Base-by-base conservation (phyloP, 352 stramenopile genomes). In the Globisporangium viniferum region DNA sequence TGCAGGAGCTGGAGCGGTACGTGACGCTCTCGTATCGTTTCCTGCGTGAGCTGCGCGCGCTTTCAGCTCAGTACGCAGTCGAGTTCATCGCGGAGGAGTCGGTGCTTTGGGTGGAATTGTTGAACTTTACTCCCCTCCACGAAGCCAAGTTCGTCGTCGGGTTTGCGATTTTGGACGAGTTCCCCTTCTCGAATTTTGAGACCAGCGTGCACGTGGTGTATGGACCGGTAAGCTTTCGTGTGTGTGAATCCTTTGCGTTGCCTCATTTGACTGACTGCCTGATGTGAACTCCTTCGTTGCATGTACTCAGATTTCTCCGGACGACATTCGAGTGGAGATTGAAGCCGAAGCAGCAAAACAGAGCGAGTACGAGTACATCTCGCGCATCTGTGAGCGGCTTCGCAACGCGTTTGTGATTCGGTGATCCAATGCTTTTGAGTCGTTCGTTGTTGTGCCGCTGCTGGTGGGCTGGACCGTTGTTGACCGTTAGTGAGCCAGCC, bases 81-180 rank as follows among this genome's bases (percentile, higher is more conserved):
- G 73, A 76, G 24, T 83, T 89, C 54, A 72, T 80, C 51, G 57
- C 73, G 39, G 69, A 87, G 12, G 63, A 77, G 20, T 76, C 72
- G 33, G 73, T 74, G 33, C 68, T 93, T 2, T 91, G 80, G 79
- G 69, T 89, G 41, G 79, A 91, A 56, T 92, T 93, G 56, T 61
- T 89, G 33, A 84, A 85, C 58, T 91, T 91, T 44, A 55, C 67
- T 24, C 79, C 83, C 6, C 73, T 73, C 10, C 54, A 27, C 56
- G 48, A 55, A 61, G 8, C 55, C 64, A 48, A 74, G 71, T 91
- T 93, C 62, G 71, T 73, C 44, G 74, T 93, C 4, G 85, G 85
- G 0, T 85, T 89, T 51, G 75, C 68, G n/a, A 68, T 91, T 9
- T 62, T 78, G 24, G 69, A 77, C 12, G 67, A 72, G 29, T 90